Conservation (phyloP, 495 filamentous ascomycete species). For the Neurospora sp. region DNA sequence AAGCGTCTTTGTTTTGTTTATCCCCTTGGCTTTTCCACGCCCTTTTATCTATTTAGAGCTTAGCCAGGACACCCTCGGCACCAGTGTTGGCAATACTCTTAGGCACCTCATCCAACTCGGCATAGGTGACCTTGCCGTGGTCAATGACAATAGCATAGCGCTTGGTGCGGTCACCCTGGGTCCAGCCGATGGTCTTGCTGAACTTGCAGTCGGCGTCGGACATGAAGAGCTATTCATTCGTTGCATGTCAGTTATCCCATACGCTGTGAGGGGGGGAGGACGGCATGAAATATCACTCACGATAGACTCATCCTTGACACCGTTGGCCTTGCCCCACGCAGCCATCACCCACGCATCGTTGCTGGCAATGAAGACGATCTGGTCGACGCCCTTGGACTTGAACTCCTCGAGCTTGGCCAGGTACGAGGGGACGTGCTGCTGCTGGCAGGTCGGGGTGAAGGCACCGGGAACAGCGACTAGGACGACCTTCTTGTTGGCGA, state of each 20-base stretch:
- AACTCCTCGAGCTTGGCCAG: constrained; percentile 61
- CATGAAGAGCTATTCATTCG: constrained; percentile 62
- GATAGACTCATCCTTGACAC: constrained; percentile 66
- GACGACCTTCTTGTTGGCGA: constrained; percentile 79
- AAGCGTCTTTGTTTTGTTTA: neutral
- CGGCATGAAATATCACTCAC: constrained; percentile 36
- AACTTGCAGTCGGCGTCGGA: constrained; percentile 68
- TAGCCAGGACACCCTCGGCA: constrained; percentile 61
- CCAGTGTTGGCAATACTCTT: constrained; percentile 62
- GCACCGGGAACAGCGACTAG: constrained; percentile 87
- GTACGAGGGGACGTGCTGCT: constrained; percentile 79
- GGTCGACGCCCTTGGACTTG: constrained; percentile 75
- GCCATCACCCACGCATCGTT: constrained; percentile 92
- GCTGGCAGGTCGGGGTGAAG: constrained; percentile 91
- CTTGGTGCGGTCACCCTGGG: constrained; percentile 58
- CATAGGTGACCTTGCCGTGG: constrained; percentile 81
- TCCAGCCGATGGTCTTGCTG: constrained; percentile 77
- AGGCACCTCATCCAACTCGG: constrained; percentile 63
- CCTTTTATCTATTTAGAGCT: constrained; percentile 37
- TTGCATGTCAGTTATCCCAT: constrained; percentile 1
- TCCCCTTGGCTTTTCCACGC: neutral
- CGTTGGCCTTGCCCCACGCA: constrained; percentile 93
- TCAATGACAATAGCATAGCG: constrained; percentile 83
- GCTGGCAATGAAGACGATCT: constrained; percentile 73
- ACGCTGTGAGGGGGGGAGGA: neutral